Percentiles rank a stretch among this genome's conserved stretches.
phyloP scores from a whole-genome alignment of 2,329 filamentous ascomycete genomes.

The Pseudogymnoascus sp. region DNA sequence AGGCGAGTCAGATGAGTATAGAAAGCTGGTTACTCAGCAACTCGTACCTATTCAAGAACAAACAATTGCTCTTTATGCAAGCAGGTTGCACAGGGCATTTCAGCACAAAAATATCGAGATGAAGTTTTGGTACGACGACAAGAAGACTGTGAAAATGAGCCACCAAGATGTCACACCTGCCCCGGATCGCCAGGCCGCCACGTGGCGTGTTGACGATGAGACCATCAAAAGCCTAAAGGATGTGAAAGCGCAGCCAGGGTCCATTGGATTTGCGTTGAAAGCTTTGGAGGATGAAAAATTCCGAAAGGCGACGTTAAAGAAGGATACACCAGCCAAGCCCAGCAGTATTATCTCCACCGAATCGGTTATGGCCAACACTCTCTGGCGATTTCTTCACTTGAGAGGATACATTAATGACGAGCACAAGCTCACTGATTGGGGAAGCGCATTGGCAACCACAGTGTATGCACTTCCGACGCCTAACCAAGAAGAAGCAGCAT shows the following conservation, averaged over 20 bases:
- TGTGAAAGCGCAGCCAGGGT: conserved; percentile 37
- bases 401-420: conserved; percentile 74
- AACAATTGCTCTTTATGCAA: conserved; percentile 69
- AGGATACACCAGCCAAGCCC: conserved; percentile 34
- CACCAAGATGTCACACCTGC: conserved; percentile 47
- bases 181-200: conserved; percentile 41
- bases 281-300: conserved; percentile 65
- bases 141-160: conserved; percentile 61
- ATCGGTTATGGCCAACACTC: conserved; percentile 63
- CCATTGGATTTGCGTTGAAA: conserved; percentile 53
- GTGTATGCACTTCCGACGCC: conserved; percentile 51
- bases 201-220: conserved; percentile 68
- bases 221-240: conserved; percentile 36
- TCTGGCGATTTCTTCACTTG: conserved; percentile 86
- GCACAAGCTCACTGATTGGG: conserved; percentile 79
- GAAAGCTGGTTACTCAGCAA: conserved; percentile 65
- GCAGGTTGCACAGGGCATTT: conserved; percentile 75
- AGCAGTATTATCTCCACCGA: conserved; percentile 51
- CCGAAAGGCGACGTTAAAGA: conserved; percentile 58
- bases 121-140: conserved; percentile 75
- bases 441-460: conserved; percentile 66
- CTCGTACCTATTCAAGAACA: conserved; percentile 70
- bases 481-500: conserved; percentile 64
- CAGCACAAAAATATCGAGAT: conserved; percentile 71
- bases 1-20: conserved; percentile 72